Conservation (phyloP, 441 rosid species). For the Sinapis alba region DNA sequence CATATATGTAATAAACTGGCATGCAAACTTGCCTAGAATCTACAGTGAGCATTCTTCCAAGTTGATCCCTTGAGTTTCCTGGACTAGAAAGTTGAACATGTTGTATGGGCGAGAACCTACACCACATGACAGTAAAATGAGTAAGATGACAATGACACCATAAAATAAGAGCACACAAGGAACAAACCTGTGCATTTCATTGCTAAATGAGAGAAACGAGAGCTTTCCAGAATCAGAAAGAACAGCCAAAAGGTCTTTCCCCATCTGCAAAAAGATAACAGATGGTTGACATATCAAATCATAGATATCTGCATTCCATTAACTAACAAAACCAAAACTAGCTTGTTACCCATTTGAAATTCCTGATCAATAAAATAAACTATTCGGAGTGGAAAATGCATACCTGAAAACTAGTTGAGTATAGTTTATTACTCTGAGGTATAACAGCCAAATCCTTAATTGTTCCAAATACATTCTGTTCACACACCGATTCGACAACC, state of each 20-base stretch:
- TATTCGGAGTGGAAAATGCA: not conserved
- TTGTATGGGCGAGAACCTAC: slow-evolving; percentile 87
- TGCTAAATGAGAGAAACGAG: slow-evolving; percentile 85
- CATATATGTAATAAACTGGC: not conserved
- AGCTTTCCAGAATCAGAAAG: slow-evolving; percentile 99
- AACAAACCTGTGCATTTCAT: slow-evolving; percentile 89
- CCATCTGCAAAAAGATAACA: slow-evolving; percentile 55
- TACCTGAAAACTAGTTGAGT: slow-evolving; percentile 43
- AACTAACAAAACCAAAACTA: slow-evolving; percentile 19
- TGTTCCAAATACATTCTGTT: slow-evolving; percentile 86
- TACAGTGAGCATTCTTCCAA: slow-evolving; percentile 85
- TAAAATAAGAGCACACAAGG: slow-evolving; percentile 28
- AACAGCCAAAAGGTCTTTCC: slow-evolving; percentile 84
- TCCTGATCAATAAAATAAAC: slow-evolving; percentile 9
- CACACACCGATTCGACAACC: slow-evolving; percentile 71
- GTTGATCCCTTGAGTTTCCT: slow-evolving; percentile 79
- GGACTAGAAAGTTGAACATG: slow-evolving; percentile 82
- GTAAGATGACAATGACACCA: slow-evolving; percentile 26
- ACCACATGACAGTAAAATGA: slow-evolving; percentile 38
- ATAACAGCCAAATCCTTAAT: slow-evolving; percentile 82
- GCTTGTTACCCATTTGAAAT: slow-evolving; percentile 8
- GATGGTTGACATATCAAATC: slow-evolving; percentile 14
- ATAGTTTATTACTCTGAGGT: slow-evolving; percentile 53
- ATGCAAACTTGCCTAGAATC: slow-evolving; percentile 67
- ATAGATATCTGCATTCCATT: slow-evolving; percentile 1